Base-by-base conservation (phyloP, 192 early-diverging fungal genomes). In the Rhizoclosmatium globosum region DNA sequence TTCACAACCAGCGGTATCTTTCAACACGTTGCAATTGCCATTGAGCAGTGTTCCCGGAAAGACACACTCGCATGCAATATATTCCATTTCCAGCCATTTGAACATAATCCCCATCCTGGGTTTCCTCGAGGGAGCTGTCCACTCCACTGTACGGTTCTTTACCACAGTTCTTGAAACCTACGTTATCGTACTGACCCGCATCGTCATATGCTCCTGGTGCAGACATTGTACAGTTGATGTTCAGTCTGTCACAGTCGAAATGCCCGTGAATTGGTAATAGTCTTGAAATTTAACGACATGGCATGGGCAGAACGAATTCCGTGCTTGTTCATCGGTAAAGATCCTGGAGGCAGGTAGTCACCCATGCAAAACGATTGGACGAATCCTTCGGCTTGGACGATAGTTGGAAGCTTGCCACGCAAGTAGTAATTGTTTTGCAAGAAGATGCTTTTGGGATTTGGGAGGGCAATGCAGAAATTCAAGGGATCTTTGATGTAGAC, bases 391-490 rank as follows among this genome's bases (percentile, higher is more conserved):
- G 58, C 82, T n/a, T 58, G n/a, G 23, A 84, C 76, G 47, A 84
- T 82, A 31, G 74, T 82, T 0, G 82, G 82, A 39, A 68, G 47
- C 47, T 17, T 9, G 23, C 61, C 58, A 9, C 39, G 21, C 1
- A 38, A 9, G 64, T 79, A 79, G 76, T 65, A 82, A 59, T 68
- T n/a, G 42, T 67, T 66, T 65, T 82, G 70, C 70, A 59, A 39
- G 31, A 46, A 43, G 23, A 71, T 67, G 38, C 23, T 47, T 45
- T 81, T 45, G 11, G 79, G 74, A 48, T 84, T 57, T n/a, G 82
- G 82, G 13, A 84, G 57, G 66, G 78, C 78, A 41, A 84, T 77
- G 71, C 82, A 84, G 53, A 84, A 84, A 65, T 84, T 84, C 47
- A 19, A 45, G 2, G 15, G 19, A 59, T 81, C 81, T 58, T 82